Percentiles rank a stretch among this genome's conserved stretches.
Evolutionary conservation across 78 protist genomes (phyloP).

Genomic region (Chrysochromulina tobinii): DNA sequence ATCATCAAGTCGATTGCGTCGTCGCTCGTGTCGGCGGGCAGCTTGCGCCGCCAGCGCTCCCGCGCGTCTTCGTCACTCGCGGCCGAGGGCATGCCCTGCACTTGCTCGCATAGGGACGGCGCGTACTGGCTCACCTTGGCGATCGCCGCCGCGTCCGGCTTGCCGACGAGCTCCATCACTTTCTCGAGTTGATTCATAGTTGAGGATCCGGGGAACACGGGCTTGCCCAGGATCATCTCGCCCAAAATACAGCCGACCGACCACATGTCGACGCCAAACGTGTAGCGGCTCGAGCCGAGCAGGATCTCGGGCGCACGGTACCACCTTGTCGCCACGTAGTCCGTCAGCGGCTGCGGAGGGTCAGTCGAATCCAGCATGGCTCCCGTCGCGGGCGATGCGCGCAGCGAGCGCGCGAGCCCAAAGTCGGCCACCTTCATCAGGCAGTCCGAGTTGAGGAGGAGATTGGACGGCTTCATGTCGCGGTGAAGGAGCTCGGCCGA

Average conservation of each 20-base stretch:
- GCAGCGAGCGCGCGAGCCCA: constrained; percentile 81
- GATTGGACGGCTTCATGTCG: constrained; percentile 54
- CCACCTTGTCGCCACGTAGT: constrained; percentile 97
- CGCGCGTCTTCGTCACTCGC: background rate
- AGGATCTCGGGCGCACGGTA: constrained; percentile 66
- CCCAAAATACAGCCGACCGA: constrained; percentile 34
- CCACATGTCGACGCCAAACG: constrained; percentile 42
- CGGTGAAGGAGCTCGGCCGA: constrained; percentile 78
- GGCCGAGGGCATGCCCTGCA: background rate
- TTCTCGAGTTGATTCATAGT: constrained; percentile 95
- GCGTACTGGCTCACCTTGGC: background rate
- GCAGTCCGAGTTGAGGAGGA: constrained; percentile 43
- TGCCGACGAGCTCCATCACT: constrained; percentile 45
- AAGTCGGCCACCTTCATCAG: constrained; percentile 88
- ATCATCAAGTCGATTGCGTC: constrained; percentile 92
- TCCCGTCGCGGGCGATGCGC: background rate
- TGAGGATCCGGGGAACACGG: constrained; percentile 95
- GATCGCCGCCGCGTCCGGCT: constrained; percentile 9
- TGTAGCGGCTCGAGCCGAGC: constrained; percentile 31
- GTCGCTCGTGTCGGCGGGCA: constrained; percentile 83
- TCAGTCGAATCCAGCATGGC: background rate
- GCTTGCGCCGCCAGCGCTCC: background rate
- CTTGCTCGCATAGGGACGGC: background rate
- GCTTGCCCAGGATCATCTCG: constrained; percentile 78
- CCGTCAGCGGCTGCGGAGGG: constrained; percentile 78